Conservation (phyloP, 2,329 filamentous ascomycete genomes). For the Cercospora beticola region DNA sequence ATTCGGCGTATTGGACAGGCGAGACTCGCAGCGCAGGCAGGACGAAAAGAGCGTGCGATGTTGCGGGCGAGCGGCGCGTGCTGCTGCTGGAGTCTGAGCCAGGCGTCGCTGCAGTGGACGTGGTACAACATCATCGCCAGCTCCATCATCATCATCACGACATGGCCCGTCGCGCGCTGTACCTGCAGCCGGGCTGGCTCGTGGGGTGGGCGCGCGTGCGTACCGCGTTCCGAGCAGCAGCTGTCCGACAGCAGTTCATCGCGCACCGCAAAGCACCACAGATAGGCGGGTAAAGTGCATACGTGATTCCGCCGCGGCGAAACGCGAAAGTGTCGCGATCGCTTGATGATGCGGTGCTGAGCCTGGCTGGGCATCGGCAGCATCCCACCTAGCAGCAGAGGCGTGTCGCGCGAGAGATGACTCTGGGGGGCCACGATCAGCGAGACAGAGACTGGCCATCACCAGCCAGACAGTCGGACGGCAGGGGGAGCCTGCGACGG, state of each 20-base stretch:
- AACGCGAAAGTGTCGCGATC: constrained; percentile 2
- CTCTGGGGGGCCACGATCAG: not conserved
- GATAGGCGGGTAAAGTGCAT: not conserved
- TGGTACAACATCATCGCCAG: not conserved
- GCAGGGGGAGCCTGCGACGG: not conserved
- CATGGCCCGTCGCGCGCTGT: not conserved
- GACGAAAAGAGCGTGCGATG: not conserved
- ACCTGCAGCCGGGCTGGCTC: not conserved
- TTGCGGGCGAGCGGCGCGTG: not conserved
- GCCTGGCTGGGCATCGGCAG: not conserved
- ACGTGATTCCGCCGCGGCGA: not conserved
- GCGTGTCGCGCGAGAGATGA: not conserved
- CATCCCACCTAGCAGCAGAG: not conserved
- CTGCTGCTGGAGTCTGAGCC: not conserved
- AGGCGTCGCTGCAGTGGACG: not conserved
- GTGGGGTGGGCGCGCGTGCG: not conserved
- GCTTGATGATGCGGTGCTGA: not conserved
- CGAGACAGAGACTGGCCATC: not conserved
- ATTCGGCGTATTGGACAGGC: not conserved
- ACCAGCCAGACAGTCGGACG: not conserved
- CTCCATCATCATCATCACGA: not conserved
- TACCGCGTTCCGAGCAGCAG: not conserved
- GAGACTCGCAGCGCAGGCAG: not conserved
- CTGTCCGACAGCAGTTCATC: not conserved
- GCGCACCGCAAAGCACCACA: not conserved